phyloP scores from a whole-genome alignment of 257 asterid species.

The Ehretia macrophylla region DNA sequence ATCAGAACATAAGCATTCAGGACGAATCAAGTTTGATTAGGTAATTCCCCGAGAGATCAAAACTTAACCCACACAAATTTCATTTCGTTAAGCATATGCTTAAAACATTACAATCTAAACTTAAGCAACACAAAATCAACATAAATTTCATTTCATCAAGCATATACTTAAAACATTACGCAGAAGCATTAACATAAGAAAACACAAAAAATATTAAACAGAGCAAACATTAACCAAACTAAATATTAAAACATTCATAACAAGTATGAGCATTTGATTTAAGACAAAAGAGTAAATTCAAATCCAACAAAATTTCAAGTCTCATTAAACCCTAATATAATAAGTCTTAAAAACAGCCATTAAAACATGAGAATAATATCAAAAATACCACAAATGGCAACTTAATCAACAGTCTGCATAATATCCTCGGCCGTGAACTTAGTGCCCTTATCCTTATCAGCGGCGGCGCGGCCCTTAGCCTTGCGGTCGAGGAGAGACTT shows the following conservation, averaged over 20 bases:
- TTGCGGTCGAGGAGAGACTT: slow-evolving; percentile 61
- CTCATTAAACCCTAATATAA: not conserved
- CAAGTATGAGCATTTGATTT: too few relatives aligned
- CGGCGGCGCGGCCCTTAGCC: slow-evolving; percentile 68
- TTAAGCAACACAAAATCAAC: too few relatives aligned
- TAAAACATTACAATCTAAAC: not conserved
- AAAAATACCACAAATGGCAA: not conserved
- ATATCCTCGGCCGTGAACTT: slow-evolving; percentile 67
- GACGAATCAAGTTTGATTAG: too few relatives aligned
- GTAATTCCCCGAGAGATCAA: too few relatives aligned
- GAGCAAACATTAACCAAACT: not conserved
- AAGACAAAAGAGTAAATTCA: too few relatives aligned
- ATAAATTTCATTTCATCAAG: too few relatives aligned
- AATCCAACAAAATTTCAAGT: not conserved
- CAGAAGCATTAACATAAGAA: not conserved
- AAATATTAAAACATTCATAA: too few relatives aligned
- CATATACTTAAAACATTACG: too few relatives aligned
- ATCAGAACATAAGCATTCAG: too few relatives aligned
- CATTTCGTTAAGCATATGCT: too few relatives aligned
- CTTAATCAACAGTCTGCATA: slow-evolving; percentile 58
- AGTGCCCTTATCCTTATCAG: slow-evolving; percentile 68
- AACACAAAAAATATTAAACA: not conserved
- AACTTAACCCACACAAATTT: too few relatives aligned
- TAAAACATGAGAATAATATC: not conserved
- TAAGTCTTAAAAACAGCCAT: not conserved